These are phyloP conservation scores for Dipodascopsis uninucleata DNA, from an alignment of 805 yeast species.

Conservation along the genomic window DNA sequence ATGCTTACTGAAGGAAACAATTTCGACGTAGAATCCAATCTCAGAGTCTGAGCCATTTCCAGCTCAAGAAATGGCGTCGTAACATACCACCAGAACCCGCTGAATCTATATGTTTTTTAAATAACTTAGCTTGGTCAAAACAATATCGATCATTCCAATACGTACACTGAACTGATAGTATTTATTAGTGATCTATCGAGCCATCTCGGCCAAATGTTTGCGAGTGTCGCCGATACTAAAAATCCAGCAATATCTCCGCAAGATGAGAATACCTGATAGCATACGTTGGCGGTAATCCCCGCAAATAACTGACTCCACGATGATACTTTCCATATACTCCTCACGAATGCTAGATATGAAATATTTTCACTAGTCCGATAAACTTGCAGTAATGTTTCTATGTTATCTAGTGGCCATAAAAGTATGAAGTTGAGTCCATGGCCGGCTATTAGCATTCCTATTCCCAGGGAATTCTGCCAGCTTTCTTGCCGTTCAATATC, in stretches of 20 bases:
- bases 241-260: neutral
- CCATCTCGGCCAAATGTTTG: neutral
- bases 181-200: too few species aligned
- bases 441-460: neutral
- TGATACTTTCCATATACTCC: neutral
- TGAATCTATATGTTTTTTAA: neutral
- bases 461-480: neutral
- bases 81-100: too few species aligned
- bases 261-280: neutral
- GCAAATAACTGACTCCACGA: neutral
- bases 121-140: neutral
- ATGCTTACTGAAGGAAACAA: too few species aligned
- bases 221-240: neutral
- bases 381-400: neutral
- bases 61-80: too few species aligned
- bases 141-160: neutral
- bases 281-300: slow-evolving; percentile 1
- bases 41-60: too few species aligned
- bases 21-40: too few species aligned
- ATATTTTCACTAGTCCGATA: neutral
- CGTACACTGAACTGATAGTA: too few species aligned
- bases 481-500: neutral
- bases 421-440: neutral
- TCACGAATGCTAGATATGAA: neutral
- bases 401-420: neutral